phyloP scores from a whole-genome alignment of 345 rosid species.

The Sonneratia alba region DNA sequence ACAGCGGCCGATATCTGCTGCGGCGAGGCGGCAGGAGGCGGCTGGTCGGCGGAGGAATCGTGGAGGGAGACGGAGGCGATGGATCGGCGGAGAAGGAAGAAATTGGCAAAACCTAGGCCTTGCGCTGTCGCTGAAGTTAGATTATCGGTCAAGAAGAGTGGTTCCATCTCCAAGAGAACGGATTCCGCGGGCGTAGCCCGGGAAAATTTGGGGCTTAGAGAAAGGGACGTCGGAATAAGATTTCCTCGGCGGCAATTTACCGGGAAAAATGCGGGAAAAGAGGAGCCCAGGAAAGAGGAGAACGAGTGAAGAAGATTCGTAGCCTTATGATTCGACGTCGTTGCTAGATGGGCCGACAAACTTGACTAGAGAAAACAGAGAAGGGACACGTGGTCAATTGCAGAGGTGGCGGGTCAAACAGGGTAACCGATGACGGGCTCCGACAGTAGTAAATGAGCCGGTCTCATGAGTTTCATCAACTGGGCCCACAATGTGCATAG shows the following conservation, averaged over 20 bases:
- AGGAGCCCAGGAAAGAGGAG: background rate
- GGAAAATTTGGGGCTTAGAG: background rate
- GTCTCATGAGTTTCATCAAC: too few species aligned
- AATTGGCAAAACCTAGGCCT: slow-evolving; percentile 45
- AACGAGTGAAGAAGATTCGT: background rate
- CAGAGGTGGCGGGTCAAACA: background rate
- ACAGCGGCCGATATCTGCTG: slow-evolving; percentile 23
- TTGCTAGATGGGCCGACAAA: background rate
- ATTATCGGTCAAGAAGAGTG: slow-evolving; percentile 38
- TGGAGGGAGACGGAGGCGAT: slow-evolving; percentile 20
- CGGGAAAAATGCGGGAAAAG: slow-evolving; percentile 5
- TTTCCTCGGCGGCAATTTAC: slow-evolving; percentile 12
- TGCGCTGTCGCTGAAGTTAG: slow-evolving; percentile 30
- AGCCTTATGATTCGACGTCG: background rate
- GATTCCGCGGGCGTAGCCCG: background rate
- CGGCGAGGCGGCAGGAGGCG: slow-evolving; percentile 3
- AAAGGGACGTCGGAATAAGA: background rate
- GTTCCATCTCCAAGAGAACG: slow-evolving; percentile 32
- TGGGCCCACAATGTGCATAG: too few species aligned
- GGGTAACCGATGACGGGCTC: background rate
- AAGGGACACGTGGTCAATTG: slow-evolving; percentile 1
- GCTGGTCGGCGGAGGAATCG: slow-evolving; percentile 23
- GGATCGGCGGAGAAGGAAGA: slow-evolving; percentile 24
- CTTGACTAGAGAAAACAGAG: background rate
- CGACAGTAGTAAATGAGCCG: too few species aligned